These are phyloP conservation scores for Piper longum DNA, from an alignment of 164 flowering plant species.

Conservation along the genomic window DNA sequence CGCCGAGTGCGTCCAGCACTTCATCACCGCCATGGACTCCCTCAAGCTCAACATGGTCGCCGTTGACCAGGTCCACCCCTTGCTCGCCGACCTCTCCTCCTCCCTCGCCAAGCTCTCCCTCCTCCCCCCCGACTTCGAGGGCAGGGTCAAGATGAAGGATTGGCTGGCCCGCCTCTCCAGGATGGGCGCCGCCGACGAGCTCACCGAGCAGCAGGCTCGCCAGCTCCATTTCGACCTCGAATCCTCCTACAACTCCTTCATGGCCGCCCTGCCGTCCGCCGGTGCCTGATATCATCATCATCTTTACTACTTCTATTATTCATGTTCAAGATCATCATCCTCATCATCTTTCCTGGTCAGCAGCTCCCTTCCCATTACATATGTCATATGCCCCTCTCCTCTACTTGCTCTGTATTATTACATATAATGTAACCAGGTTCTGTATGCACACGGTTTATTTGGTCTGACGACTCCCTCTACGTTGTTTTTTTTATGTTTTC, in stretches of 20 bases:
- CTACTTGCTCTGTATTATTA: too few species aligned
- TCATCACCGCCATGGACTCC: slow-evolving; percentile 89
- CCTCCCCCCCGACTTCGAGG: slow-evolving; percentile 71
- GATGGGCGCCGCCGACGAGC: slow-evolving; percentile 96
- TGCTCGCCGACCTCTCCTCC: slow-evolving; percentile 55
- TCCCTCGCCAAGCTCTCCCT: slow-evolving; percentile 62
- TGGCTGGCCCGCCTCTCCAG: slow-evolving; percentile 73
- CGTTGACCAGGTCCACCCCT: slow-evolving; percentile 81
- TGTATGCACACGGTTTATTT: too few species aligned
- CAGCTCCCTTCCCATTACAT: neutral
- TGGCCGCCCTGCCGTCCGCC: slow-evolving; percentile 88
- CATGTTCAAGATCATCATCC: too few species aligned
- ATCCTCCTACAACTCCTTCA: slow-evolving; percentile 84
- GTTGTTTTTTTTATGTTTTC: too few species aligned
- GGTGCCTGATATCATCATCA: slow-evolving; percentile 13
- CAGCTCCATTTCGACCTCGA: slow-evolving; percentile 93
- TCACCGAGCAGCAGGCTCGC: slow-evolving; percentile 89
- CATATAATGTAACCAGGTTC: too few species aligned
- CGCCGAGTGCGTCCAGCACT: slow-evolving; percentile 88
- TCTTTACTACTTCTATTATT: too few species aligned
- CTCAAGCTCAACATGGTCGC: slow-evolving; percentile 83
- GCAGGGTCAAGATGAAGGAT: slow-evolving; percentile 78
- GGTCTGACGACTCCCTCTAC: too few species aligned
- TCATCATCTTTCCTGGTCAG: neutral
- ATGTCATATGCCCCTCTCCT: too few species aligned